Percentiles rank a stretch among this genome's conserved stretches.
Evolutionary conservation across 148 eudicot genomes (phyloP).

Genomic region (Vaccinium macrocarpon): DNA sequence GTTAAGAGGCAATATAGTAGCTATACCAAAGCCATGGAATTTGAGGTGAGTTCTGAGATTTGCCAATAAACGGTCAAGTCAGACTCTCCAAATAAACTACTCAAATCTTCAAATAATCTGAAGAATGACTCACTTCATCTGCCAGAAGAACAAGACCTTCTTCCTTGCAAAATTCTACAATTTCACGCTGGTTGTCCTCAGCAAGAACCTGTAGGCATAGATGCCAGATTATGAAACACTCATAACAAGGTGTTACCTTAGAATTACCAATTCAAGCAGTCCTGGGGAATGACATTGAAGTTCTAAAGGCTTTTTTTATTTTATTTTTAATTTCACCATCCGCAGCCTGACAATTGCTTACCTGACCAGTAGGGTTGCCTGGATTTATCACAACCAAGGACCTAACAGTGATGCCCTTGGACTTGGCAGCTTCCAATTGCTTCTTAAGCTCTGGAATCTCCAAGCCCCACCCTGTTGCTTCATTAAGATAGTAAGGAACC

Average conservation of each 20-base stretch:
- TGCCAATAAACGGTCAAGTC: not conserved
- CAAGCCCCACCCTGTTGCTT: conserved; percentile 91
- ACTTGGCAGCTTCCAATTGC: conserved; percentile 75
- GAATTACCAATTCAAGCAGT: conserved; percentile 1
- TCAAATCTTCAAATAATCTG: conserved; percentile 6
- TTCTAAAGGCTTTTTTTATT: not conserved
- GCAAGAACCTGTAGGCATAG: conserved; percentile 64
- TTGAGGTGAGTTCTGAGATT: not conserved
- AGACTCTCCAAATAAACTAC: not conserved
- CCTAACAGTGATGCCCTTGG: conserved; percentile 70
- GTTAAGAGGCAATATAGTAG: not conserved
- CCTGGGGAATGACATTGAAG: not conserved
- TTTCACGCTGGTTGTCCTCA: conserved; percentile 72
- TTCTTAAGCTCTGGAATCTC: conserved; percentile 75
- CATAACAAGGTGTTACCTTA: not conserved
- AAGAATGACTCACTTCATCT: conserved; percentile 67
- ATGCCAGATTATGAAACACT: not conserved
- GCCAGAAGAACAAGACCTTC: conserved; percentile 93
- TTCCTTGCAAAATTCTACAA: conserved; percentile 88
- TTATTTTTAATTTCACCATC: not conserved
- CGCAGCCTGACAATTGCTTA: conserved; percentile 19
- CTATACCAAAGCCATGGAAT: not conserved
- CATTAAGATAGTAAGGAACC: conserved; percentile 96
- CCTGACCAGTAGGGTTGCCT: conserved; percentile 99
- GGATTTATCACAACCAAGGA: conserved; percentile 98